These are phyloP conservation scores for Salix suchowensis DNA, from an alignment of 345 rosid genomes.

Conservation along the genomic window DNA sequence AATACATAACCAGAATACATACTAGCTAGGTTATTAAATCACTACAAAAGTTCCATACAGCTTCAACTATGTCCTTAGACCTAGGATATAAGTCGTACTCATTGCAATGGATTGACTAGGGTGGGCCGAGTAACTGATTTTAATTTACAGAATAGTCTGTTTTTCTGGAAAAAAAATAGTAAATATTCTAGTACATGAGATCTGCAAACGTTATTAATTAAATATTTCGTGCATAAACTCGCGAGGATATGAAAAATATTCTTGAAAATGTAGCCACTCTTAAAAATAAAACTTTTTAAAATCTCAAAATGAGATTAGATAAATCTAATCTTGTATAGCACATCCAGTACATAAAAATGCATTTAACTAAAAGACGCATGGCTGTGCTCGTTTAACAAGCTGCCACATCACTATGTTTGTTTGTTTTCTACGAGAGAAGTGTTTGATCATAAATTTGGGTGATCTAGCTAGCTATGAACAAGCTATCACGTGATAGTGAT, in stretches of 20 bases:
- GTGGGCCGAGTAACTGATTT: no score
- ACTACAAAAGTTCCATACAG: no score
- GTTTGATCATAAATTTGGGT: not conserved
- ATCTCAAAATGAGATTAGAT: not conserved
- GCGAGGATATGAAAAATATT: not conserved
- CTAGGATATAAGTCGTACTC: no score
- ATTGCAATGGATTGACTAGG: no score
- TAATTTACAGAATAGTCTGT: not conserved
- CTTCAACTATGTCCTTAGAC: no score
- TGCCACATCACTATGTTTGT: not conserved
- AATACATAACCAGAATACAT: no score
- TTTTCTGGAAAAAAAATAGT: not conserved
- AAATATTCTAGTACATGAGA: no score
- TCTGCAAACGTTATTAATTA: no score
- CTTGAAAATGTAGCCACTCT: not conserved
- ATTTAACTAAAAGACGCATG: not conserved
- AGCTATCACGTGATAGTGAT: not conserved
- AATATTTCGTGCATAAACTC: not conserved
- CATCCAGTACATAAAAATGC: no score
- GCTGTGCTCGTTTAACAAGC: not conserved
- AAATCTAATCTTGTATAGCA: no score
- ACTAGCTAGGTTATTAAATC: no score
- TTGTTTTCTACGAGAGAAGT: not conserved
- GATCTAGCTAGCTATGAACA: not conserved
- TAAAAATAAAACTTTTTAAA: not conserved